Base-by-base conservation (phyloP, 805 yeast genomes). In the Saturnispora bothae region DNA sequence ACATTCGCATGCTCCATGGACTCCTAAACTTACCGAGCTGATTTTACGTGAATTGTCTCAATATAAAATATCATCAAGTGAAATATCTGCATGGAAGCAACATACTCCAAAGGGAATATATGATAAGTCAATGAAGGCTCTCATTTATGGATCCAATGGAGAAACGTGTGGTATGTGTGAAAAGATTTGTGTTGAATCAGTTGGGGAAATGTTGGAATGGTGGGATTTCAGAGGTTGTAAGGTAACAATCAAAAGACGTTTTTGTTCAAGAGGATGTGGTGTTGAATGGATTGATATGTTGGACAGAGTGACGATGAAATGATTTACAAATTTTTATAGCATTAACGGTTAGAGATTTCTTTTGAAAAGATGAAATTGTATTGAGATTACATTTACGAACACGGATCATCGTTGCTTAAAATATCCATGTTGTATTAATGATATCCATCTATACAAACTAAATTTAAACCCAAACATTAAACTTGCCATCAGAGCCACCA, bases 161-260 rank as follows among this genome's bases (percentile, higher is more conserved):
- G 78, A 74, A 42, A 57, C 64, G 0, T 76, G 83, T 50, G 68
- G 73, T 3, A 59, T 61, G 30, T 76, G 83, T 52, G 54, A 61
- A 6, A 41, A 53, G 4, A 58, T 66, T n/a, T 60, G 69, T 3
- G 67, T 74, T 5, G 76, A 74, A 39, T 71, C 78, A 2, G 63
- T 66, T 12, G 82, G 81, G 0, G 78, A 76, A 46, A 64, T 69
- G 1, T 50, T 68, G 43, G 83, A 76, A 50, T 76, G 82, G 82
- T 76, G 83, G 83, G 77, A 76, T 47, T 61, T 74, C 33, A 61
- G 69, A 35, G 66, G 62, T 28, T 68, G 75, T 40, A 61, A 56
- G 27, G 54, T 75, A 3, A 82, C 83, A 0, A 61, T 76, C 20
- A 66, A 69, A 47, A 57, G 71, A 28, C 67, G 67, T 42, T 76